Evolutionary conservation across 495 filamentous ascomycete species (phyloP), one percentile per base, ranked within the genome.

Genomic region (Penicillium paxilli): DNA sequence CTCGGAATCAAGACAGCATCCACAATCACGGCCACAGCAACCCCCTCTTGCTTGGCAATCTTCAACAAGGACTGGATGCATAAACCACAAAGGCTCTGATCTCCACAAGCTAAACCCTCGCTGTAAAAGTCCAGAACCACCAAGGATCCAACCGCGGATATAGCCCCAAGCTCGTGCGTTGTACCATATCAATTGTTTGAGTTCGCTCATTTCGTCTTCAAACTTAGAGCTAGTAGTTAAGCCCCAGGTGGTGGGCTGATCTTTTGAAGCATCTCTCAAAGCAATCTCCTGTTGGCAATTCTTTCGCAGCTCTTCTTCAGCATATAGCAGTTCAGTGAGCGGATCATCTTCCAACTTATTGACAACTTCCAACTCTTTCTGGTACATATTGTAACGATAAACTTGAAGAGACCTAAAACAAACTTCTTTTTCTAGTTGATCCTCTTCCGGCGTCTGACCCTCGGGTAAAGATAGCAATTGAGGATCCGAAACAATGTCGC

Each of bases 11-110:
- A 33, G 24, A 51, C 49, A 51, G 44, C 49, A 51, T 51, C 49
- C 49, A 51, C 49, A 51, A 51, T 51, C 49, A 51, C 49, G 38
- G 44, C 49, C 49, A 51, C 49, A 51, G 22, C 49, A 51, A 20
- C 49, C 49, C 9, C 49, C 49, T 26, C 49, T 51, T 42, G 49
- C 23, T 37, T 51, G 42, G 37, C 49, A 51, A 37, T 51, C 49
- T 51, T 51, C 49, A 51, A 51, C 49, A 32, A 51, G 38, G 44
- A 44, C 30, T 51, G 49, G 49, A 41, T 51, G 49, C 49, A 51
- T 51, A 44, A 42, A 51, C 49, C 49, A 51, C 19, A 44, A 51
- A 51, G 19, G 24, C 42, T 51, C 32, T 20, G 49, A 51, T 51
- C 49, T 51, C 49, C 49, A 51, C 44, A 51, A 51, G 23, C 44